Conservation (phyloP, 2,329 filamentous ascomycete genomes). For the Penicillium sp. region DNA sequence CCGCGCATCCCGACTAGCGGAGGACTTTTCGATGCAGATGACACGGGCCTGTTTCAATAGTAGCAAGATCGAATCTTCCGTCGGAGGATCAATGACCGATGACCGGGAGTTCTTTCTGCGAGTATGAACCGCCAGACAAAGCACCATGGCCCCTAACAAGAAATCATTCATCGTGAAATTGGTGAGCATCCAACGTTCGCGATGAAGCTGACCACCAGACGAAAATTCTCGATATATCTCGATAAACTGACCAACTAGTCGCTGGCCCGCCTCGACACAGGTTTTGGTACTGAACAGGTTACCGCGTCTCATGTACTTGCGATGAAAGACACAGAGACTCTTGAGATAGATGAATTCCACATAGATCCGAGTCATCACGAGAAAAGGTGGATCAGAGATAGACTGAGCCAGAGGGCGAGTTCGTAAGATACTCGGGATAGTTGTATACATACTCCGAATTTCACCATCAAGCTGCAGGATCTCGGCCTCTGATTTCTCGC, state of each 20-base stretch:
- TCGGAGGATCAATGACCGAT: background rate
- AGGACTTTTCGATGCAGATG: constrained; percentile 23
- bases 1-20: constrained; percentile 22
- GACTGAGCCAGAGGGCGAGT: constrained; percentile 26
- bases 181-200: constrained; percentile 28
- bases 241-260: constrained; percentile 25
- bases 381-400: constrained; percentile 23
- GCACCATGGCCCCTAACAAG: constrained; percentile 28
- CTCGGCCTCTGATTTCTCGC: constrained; percentile 22
- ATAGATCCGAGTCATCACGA: constrained; percentile 26
- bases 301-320: constrained; percentile 28
- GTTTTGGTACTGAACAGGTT: constrained; percentile 17
- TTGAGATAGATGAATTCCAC: constrained; percentile 28
- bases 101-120: constrained; percentile 8
- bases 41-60: constrained; percentile 18
- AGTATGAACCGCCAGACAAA: constrained; percentile 27
- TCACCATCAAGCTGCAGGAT: constrained; percentile 25
- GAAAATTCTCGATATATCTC: constrained; percentile 30
- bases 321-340: constrained; percentile 33
- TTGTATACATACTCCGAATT: constrained; percentile 22
- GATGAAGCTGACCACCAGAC: constrained; percentile 27
- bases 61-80: constrained; percentile 7
- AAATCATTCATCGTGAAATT: constrained; percentile 35
- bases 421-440: constrained; percentile 19
- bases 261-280: constrained; percentile 25